A percentile compares a stretch with the other conserved stretches of the same genome.
phyloP scores from a whole-genome alignment of 2,329 filamentous ascomycete genomes.

The Pseudogymnoascus sp. region DNA sequence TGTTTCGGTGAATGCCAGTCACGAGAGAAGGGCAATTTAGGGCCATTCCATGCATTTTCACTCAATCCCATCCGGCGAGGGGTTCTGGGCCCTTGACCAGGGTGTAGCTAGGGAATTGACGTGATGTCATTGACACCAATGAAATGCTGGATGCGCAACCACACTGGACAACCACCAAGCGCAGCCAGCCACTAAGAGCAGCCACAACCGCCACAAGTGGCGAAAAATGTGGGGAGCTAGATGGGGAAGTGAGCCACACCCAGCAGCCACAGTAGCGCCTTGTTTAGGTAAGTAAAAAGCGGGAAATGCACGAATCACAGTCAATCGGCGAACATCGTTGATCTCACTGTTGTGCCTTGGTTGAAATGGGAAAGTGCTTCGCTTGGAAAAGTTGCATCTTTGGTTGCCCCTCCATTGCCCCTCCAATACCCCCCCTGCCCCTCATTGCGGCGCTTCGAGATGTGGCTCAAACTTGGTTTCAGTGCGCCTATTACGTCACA shows the following conservation, averaged over 20 bases:
- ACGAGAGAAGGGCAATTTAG: neutral
- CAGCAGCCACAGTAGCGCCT: neutral
- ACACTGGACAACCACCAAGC: neutral
- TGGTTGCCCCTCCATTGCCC: constrained; percentile 1
- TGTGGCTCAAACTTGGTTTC: constrained; percentile 7
- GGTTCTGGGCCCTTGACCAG: neutral
- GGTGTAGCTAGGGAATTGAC: neutral
- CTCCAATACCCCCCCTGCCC: neutral
- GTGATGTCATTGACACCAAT: neutral
- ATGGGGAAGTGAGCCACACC: neutral
- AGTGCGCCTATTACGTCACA: neutral
- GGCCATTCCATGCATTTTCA: neutral
- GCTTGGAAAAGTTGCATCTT: neutral
- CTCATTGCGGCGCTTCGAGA: neutral
- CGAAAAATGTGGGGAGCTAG: neutral
- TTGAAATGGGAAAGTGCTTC: neutral
- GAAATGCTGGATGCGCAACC: neutral
- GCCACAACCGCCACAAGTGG: constrained; percentile 4
- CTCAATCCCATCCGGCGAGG: neutral
- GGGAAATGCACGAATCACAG: neutral
- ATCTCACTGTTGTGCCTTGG: constrained; percentile 1
- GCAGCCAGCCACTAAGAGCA: neutral
- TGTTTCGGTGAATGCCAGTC: neutral
- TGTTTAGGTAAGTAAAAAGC: neutral
- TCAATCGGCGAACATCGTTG: neutral